Conservation (phyloP, 106 monocot species). For the Triglochin maritima region DNA sequence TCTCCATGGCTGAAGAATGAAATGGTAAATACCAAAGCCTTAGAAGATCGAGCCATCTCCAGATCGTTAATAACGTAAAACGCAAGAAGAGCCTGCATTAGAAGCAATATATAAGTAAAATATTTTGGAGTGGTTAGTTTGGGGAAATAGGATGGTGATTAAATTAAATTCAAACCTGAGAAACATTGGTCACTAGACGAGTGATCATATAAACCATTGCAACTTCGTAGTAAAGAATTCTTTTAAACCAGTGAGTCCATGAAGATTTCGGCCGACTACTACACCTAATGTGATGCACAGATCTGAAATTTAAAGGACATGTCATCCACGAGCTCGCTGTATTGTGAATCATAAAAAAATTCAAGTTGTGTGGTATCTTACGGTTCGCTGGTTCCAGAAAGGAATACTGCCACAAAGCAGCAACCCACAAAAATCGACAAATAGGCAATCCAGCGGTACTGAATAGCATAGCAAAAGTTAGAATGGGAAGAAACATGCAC, state of each 20-base stretch:
- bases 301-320: constrained; percentile 23
- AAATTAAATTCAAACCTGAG: constrained; percentile 51
- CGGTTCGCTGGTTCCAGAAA: constrained; percentile 88
- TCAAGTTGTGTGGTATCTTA: too few relatives aligned
- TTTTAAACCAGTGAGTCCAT: constrained; percentile 86
- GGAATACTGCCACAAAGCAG: constrained; percentile 71
- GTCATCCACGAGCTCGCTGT: too few relatives aligned
- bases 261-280: constrained; percentile 36
- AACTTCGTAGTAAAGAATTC: constrained; percentile 77
- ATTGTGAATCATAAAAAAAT: too few relatives aligned
- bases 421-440: constrained; percentile 70
- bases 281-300: constrained; percentile 30
- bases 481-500: background rate
- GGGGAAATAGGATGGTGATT: too few relatives aligned
- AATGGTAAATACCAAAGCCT: constrained; percentile 48
- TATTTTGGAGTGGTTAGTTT: too few relatives aligned
- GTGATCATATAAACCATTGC: constrained; percentile 75
- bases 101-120: background rate
- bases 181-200: constrained; percentile 80
- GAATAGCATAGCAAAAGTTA: constrained; percentile 12
- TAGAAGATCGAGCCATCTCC: constrained; percentile 67
- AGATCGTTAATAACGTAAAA: constrained; percentile 78
- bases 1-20: background rate
- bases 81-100: constrained; percentile 74
- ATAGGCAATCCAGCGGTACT: constrained; percentile 93